Evolutionary conservation across 192 early-diverging fungal species (phyloP), one percentile per base, ranked within the genome.

Genomic region (Piromyces sp.): DNA sequence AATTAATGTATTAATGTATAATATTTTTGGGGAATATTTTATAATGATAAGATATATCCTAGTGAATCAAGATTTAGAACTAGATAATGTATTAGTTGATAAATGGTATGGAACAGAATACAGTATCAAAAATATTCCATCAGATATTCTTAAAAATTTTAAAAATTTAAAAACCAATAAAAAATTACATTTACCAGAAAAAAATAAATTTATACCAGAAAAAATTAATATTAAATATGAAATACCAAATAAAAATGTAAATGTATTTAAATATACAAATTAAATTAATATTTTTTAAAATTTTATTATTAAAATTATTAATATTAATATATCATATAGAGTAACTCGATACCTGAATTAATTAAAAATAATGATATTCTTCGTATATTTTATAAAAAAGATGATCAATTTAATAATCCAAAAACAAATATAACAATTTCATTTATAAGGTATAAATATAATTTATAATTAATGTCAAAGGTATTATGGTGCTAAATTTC

Each of bases 381-480:
- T 30, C 91, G 96, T 36, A 84, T 98, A 84, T 99, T 96, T 96
- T 91, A 95, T 85, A 96, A 97, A 86, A 94, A 94, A 82, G 97
- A 99, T 86, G 95, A 97, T 85, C 93, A 89, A 9, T 99, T 95
- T 89, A 90, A 81, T 94, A 95, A 82, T 94, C 93, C 16, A 88
- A 92, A 82, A 93, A 92, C 84, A 93, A 94, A 86, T 83, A 92
- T 30, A 89, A 89, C 2, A 92, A 92, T 80, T 79, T 97, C 30
- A 94, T 92, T 40, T 94, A 96, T 84, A 90, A 94, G 78, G 88
- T 68, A n/a, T 26, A 68, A 36, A 36, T 36, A 36, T 36, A 36
- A 36, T 36, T 36, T 36, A 7, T 36, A 36, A n/a, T n/a, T n/a
- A n/a, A n/a, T n/a, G n/a, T n/a, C n/a, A n/a, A n/a, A n/a, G n/a